phyloP scores from a whole-genome alignment of 2,329 filamentous ascomycete species.

The Xylaria sp. region DNA sequence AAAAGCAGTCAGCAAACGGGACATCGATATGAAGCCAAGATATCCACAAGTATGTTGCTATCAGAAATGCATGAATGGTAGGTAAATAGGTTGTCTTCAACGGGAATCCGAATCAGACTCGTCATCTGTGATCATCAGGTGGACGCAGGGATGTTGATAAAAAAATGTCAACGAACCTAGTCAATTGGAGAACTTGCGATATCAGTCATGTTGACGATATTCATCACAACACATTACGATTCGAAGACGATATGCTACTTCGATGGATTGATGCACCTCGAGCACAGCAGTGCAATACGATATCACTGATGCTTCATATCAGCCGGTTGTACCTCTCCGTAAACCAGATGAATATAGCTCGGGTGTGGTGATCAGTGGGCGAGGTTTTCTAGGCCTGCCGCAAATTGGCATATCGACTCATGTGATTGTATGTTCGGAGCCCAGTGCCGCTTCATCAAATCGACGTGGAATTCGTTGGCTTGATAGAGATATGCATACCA shows the following conservation, averaged over 20 bases:
- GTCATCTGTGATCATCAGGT: slow-evolving; percentile 68
- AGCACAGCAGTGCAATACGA: not conserved
- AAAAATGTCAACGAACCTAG: slow-evolving; percentile 26
- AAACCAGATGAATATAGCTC: slow-evolving; percentile 17
- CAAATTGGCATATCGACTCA: slow-evolving; percentile 91
- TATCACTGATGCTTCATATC: slow-evolving; percentile 19
- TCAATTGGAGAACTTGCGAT: not conserved
- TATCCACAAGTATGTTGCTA: slow-evolving; percentile 25
- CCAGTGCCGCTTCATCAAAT: slow-evolving; percentile 95
- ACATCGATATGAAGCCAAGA: not conserved
- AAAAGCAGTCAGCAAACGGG: slow-evolving; percentile 26
- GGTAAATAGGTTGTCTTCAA: slow-evolving; percentile 68
- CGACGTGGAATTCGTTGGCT: slow-evolving; percentile 43
- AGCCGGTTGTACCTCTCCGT: slow-evolving; percentile 1
- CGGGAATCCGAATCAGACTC: slow-evolving; percentile 72
- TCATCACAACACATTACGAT: not conserved
- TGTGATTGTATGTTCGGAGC: slow-evolving; percentile 76
- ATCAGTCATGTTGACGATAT: not conserved
- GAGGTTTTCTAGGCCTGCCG: slow-evolving; percentile 99
- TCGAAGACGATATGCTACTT: not conserved
- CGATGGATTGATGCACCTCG: not conserved
- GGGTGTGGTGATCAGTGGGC: slow-evolving; percentile 78
- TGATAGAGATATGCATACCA: slow-evolving; percentile 46
- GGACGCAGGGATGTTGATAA: slow-evolving; percentile 42
- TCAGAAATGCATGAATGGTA: slow-evolving; percentile 66